These are phyloP conservation scores for Elongisporangium prolatum DNA, from an alignment of 352 stramenopile species.

Conservation along the genomic window DNA sequence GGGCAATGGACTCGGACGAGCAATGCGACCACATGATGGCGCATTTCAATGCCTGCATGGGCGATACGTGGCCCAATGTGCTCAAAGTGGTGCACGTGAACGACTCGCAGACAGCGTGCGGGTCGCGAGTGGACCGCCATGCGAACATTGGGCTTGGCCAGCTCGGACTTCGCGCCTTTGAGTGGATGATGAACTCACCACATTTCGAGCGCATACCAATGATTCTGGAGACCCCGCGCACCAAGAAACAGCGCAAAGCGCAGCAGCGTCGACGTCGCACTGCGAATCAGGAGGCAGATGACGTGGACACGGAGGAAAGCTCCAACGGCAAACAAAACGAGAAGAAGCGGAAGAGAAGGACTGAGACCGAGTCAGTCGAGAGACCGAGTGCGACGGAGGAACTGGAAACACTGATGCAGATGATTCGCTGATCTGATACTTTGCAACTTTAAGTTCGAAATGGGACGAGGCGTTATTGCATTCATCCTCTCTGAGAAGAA, in stretches of 20 bases:
- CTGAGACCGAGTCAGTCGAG: neutral
- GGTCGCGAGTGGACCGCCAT: slow-evolving; percentile 27
- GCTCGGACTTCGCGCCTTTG: slow-evolving; percentile 26
- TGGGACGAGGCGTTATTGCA: too few species aligned
- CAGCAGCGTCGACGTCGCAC: neutral
- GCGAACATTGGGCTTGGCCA: slow-evolving; percentile 33
- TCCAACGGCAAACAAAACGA: neutral
- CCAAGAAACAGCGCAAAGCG: slow-evolving; percentile 5
- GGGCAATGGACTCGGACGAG: slow-evolving; percentile 11
- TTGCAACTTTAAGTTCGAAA: too few species aligned
- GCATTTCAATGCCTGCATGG: slow-evolving; percentile 20
- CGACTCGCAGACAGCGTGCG: slow-evolving; percentile 29
- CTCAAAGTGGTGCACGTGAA: slow-evolving; percentile 47
- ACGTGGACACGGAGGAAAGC: neutral
- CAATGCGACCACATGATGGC: slow-evolving; percentile 31
- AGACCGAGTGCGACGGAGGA: slow-evolving; percentile 4
- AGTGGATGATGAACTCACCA: slow-evolving; percentile 34
- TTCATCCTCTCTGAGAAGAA: too few species aligned
- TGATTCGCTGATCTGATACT: too few species aligned
- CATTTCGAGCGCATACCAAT: slow-evolving; percentile 32
- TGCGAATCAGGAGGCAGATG: neutral
- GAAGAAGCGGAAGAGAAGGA: neutral
- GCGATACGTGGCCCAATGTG: slow-evolving; percentile 17
- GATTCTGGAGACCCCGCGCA: slow-evolving; percentile 41
- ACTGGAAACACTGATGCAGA: slow-evolving; percentile 4